Conservation (phyloP, 768 basidiomycete genomes). For the Lentinus tigrinus region DNA sequence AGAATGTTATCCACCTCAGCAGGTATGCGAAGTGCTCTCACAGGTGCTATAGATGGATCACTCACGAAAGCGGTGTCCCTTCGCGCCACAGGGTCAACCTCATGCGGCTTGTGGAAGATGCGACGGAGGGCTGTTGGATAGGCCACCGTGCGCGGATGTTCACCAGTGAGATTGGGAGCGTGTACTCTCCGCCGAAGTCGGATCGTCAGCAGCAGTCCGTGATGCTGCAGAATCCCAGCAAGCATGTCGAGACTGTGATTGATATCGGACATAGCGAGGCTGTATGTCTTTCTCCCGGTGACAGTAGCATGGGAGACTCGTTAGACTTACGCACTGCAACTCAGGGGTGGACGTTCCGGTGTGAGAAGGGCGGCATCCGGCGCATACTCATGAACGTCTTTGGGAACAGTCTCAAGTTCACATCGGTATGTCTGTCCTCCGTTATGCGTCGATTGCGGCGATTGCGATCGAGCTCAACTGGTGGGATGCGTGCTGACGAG, state of each 20-base stretch:
- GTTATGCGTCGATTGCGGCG: conserved; percentile 28
- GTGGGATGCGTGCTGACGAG: not conserved
- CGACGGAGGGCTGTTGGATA: conserved; percentile 93
- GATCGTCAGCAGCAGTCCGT: conserved; percentile 42
- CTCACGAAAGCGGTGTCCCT: not conserved
- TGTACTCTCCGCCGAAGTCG: conserved; percentile 81
- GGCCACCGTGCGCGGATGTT: conserved; percentile 82
- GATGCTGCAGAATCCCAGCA: conserved; percentile 32
- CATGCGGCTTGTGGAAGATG: conserved; percentile 82
- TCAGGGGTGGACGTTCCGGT: conserved; percentile 84
- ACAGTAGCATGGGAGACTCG: not conserved
- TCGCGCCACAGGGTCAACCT: conserved; percentile 54
- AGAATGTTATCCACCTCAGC: conserved; percentile 69
- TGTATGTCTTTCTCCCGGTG: conserved; percentile 41
- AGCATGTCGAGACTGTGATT: conserved; percentile 81
- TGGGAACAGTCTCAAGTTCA: conserved; percentile 93
- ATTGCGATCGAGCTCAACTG: not conserved
- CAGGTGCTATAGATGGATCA: not conserved
- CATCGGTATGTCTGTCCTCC: too few relatives aligned
- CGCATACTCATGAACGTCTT: conserved; percentile 94
- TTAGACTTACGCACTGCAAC: not conserved
- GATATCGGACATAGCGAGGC: conserved; percentile 75
- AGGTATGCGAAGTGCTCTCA: conserved; percentile 42
- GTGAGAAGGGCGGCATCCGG: conserved; percentile 90
- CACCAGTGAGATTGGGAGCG: conserved; percentile 81